phyloP scores from a whole-genome alignment of 768 basidiomycete species.

The Hericium alpestre region DNA sequence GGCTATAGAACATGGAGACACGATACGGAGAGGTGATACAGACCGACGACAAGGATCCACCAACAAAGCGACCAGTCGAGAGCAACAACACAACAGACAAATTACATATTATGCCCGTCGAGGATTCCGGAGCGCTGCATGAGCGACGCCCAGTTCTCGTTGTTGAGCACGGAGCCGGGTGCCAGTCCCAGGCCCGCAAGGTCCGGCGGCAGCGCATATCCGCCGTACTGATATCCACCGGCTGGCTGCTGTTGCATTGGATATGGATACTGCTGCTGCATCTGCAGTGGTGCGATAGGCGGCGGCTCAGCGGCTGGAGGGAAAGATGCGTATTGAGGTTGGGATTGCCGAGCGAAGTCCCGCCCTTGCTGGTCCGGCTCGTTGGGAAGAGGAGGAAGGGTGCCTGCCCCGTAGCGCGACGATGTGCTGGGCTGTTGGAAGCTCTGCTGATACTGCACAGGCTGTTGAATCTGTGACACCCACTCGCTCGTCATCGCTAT shows the following conservation, averaged over 20 bases:
- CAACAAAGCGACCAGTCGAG: too few relatives aligned
- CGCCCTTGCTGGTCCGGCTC: too few relatives aligned
- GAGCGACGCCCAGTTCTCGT: conserved; percentile 51
- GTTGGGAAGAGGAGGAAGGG: too few relatives aligned
- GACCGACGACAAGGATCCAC: too few relatives aligned
- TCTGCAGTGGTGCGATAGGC: too few relatives aligned
- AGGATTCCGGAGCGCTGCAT: conserved; percentile 47
- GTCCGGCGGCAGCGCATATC: conserved; percentile 24
- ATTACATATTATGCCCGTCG: conserved; percentile 13
- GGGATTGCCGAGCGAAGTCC: too few relatives aligned
- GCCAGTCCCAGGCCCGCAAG: conserved; percentile 52
- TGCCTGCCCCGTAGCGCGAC: neutral
- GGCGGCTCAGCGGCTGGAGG: too few relatives aligned
- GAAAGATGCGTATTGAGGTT: too few relatives aligned
- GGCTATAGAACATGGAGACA: too few relatives aligned
- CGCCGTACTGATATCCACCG: conserved; percentile 1
- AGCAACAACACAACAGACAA: too few relatives aligned
- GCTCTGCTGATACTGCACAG: neutral
- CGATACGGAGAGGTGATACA: too few relatives aligned
- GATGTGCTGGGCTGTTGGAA: neutral
- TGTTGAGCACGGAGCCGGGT: conserved; percentile 37
- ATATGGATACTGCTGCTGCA: neutral
- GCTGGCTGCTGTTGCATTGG: neutral
- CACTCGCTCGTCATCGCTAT: neutral
- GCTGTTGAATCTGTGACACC: neutral